Base-by-base conservation (phyloP, 2,329 filamentous ascomycete species). In the Hymenoscyphus linearis region DNA sequence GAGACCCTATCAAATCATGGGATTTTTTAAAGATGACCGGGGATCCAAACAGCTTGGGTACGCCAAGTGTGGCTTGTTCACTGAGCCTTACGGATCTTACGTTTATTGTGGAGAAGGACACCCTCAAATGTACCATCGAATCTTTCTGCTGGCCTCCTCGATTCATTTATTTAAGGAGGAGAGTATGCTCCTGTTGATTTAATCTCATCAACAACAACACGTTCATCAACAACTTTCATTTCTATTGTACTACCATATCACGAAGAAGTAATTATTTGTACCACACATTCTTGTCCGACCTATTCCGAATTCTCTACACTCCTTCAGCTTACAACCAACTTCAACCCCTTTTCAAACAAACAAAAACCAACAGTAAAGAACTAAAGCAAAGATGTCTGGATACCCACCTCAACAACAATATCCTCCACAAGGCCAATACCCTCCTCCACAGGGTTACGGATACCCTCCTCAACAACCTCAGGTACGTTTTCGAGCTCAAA, bases 381-480 rank as follows among this genome's bases (percentile, higher is more conserved):
- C 6, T 12, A 16, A 47, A 47, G 40, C 10, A 53, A 53, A 34
- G 27, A 53, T 53, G 50, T 53, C 50, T 16, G 25, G 27, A 53
- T 53, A 53, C 9, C 50, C 50, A 16, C 50, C 18, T n/a, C 50
- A 52, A n/a, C 50, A 53, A 26, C 25, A 52, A 52, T 55, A 55
- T 40, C 55, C 34, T 22, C 55, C 55, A 16, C 55, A 57, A 57
- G 35, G 36, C 18, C 25, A 47, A 14, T 25, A 22, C 22, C 55
- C 53, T 22, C 53, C 53, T 18, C 34, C 44, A 25, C 53, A 55
- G 36, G 55, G 55, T n/a, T 44, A 47, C 25, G 35, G 34, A 18
- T 27, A 53, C 26, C 37, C 22, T 53, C 52, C 52, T 34, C 53
- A 55, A 57, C 55, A 57, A 44, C 52, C 25, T 35, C 55, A 57